Percentiles rank a stretch among this genome's conserved stretches.
Evolutionary conservation across 306 rosid genomes (phyloP).

Genomic region (Castanea crenata): DNA sequence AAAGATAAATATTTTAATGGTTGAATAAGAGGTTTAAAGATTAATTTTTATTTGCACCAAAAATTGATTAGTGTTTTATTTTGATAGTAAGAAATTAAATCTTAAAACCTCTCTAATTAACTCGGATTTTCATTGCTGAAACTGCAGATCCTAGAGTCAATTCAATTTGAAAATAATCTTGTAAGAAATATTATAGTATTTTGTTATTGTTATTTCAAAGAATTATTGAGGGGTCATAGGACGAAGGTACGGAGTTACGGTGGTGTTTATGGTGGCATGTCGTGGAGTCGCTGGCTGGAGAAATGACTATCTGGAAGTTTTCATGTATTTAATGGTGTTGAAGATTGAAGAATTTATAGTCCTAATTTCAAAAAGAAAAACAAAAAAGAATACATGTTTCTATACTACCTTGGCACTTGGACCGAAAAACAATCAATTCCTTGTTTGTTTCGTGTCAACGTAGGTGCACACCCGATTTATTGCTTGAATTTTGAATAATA

Average conservation of each 20-base stretch:
- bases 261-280: not conserved
- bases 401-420: no score
- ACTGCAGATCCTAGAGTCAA: not conserved
- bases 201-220: not conserved
- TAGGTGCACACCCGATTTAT: no score
- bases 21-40: fast-evolving
- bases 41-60: fast-evolving
- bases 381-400: no score
- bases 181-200: not conserved
- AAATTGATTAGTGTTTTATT: fast-evolving
- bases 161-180: not conserved
- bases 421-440: no score
- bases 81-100: no score
- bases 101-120: not conserved
- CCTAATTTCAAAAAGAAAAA: no score
- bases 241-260: not conserved
- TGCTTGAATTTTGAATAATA: no score
- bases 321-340: no score
- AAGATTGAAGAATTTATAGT: no score
- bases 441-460: no score
- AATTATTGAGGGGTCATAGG: not conserved
- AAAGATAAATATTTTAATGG: fast-evolving
- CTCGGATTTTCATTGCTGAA: not conserved
- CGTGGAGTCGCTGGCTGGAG: not conserved
- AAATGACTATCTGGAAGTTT: not conserved